A percentile compares a stretch with the other conserved stretches of the same genome.
phyloP scores from a whole-genome alignment of 768 basidiomycete genomes.

The Collybiopsis luxurians region DNA sequence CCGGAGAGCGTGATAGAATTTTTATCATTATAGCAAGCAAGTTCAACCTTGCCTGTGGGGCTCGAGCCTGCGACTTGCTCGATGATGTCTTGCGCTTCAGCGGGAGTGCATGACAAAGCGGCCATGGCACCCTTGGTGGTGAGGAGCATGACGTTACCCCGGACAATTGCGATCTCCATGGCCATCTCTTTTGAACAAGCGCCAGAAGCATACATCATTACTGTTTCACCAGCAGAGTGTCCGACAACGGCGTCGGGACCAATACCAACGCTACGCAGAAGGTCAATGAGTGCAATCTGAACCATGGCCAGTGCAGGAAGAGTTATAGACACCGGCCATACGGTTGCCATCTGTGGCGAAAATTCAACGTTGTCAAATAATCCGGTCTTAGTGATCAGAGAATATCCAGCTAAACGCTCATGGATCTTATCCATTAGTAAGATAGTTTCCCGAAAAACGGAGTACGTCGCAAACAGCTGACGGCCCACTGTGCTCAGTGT shows the following conservation, averaged over 20 bases:
- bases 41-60: slow-evolving; percentile 23
- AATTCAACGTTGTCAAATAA: slow-evolving; percentile 27
- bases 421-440: slow-evolving; percentile 34
- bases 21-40: slow-evolving; percentile 40
- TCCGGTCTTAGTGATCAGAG: slow-evolving; percentile 32
- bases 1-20: slow-evolving; percentile 38
- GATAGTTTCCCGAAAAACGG: slow-evolving; percentile 36
- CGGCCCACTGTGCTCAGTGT: slow-evolving; percentile 30
- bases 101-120: slow-evolving; percentile 32
- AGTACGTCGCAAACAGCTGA: slow-evolving; percentile 29
- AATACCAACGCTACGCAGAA: slow-evolving; percentile 32
- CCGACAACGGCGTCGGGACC: slow-evolving; percentile 38
- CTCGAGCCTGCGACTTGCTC: slow-evolving; percentile 1
- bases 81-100: slow-evolving; percentile 25
- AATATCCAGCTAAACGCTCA: slow-evolving; percentile 25
- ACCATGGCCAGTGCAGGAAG: slow-evolving; percentile 41
- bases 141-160: slow-evolving; percentile 32
- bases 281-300: slow-evolving; percentile 45
- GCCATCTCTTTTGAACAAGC: slow-evolving; percentile 38
- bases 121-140: slow-evolving; percentile 41
- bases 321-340: slow-evolving; percentile 34
- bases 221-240: slow-evolving; percentile 49
- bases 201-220: slow-evolving; percentile 22
- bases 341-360: slow-evolving; percentile 12
- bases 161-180: slow-evolving; percentile 40